Percentiles rank a stretch among this genome's conserved stretches.
Conservation (phyloP, 345 rosid species). For the Dovyalis caffra region DNA sequence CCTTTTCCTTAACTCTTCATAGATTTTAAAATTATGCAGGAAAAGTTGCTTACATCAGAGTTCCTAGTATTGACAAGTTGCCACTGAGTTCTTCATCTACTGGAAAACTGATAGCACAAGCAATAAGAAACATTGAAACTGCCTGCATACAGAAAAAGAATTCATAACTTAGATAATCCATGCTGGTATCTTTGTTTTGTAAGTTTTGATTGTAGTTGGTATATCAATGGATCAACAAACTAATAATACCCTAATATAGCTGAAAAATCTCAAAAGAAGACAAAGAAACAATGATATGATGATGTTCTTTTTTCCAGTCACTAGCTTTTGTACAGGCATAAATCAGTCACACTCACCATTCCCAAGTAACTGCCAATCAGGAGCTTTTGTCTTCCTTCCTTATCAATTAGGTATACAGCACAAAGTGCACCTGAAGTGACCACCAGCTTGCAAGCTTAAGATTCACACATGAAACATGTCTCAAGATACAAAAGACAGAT, state of each 20-base stretch:
- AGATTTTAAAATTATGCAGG: too few relatives aligned
- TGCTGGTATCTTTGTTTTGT: not conserved
- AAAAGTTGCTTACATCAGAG: constrained; percentile 52
- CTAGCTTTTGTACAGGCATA: constrained; percentile 7
- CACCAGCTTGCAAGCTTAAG: constrained; percentile 9
- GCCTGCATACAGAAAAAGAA: constrained; percentile 45
- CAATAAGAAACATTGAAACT: constrained; percentile 58
- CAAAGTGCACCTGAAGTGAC: constrained; percentile 53
- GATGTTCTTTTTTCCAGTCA: not conserved
- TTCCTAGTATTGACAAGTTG: constrained; percentile 67
- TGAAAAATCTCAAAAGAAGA: not conserved
- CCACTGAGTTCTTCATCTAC: constrained; percentile 60
- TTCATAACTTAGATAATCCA: not conserved
- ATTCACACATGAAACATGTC: constrained; percentile 5
- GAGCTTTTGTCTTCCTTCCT: constrained; percentile 64
- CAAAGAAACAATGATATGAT: not conserved
- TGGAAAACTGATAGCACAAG: constrained; percentile 51
- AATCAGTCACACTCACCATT: constrained; percentile 48
- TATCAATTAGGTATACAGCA: constrained; percentile 65
- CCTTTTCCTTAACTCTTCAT: too few relatives aligned
- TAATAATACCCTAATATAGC: not conserved
- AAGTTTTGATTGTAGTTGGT: constrained; percentile 11
- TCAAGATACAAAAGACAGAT: not conserved
- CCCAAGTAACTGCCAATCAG: constrained; percentile 70
- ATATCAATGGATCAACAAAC: not conserved